Evolutionary conservation across 257 asterid genomes (phyloP).

Genomic region (Petunia axillaris): DNA sequence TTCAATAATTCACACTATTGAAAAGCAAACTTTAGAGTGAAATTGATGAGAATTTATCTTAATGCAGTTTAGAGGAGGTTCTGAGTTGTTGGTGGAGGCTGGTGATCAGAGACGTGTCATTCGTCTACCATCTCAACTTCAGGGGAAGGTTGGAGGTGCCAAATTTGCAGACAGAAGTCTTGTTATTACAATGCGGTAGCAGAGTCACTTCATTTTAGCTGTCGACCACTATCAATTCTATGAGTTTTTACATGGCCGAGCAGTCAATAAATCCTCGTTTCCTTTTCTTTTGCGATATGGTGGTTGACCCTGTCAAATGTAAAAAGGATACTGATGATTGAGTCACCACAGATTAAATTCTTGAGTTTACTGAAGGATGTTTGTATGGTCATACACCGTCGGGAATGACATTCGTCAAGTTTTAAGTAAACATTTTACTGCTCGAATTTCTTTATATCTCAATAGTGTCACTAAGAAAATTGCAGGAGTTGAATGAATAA

Average conservation of each 20-base stretch:
- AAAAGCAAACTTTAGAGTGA: slow-evolving; percentile 2
- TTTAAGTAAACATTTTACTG: background rate
- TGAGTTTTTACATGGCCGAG: background rate
- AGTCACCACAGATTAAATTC: background rate
- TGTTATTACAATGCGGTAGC: slow-evolving; percentile 64
- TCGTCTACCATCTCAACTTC: slow-evolving; percentile 75
- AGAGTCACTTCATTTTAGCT: background rate
- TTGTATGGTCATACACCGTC: background rate
- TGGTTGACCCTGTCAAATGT: background rate
- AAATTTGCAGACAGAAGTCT: slow-evolving; percentile 75
- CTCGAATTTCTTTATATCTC: background rate
- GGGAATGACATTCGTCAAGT: background rate
- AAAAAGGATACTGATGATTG: background rate
- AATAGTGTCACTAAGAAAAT: background rate
- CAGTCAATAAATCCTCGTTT: background rate
- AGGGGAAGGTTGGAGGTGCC: slow-evolving; percentile 93
- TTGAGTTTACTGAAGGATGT: background rate
- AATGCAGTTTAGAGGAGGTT: slow-evolving; percentile 91
- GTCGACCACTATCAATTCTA: background rate
- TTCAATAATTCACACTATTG: background rate
- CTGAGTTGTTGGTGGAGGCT: slow-evolving; percentile 88
- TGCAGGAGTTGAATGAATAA: background rate
- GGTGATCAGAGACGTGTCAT: slow-evolving; percentile 93
- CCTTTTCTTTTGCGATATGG: background rate
- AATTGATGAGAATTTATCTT: slow-evolving; percentile 17